phyloP scores from a whole-genome alignment of 2,329 filamentous ascomycete species.

The Cladophialophora bantiana region DNA sequence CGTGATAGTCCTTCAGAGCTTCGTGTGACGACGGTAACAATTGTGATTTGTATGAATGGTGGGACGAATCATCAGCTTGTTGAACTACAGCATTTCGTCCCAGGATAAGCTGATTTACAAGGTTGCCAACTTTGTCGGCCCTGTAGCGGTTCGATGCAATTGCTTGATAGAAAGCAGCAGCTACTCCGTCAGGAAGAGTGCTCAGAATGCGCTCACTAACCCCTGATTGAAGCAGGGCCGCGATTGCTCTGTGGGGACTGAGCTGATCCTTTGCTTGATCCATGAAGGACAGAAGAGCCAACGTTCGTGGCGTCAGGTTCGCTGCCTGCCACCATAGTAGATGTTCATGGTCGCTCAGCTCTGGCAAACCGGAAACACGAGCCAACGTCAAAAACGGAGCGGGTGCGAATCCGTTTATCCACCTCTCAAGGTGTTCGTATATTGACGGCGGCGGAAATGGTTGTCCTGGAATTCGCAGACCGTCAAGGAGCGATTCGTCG shows the following conservation, averaged over 20 bases:
- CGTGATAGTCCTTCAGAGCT: conserved; percentile 75
- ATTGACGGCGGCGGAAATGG: conserved; percentile 66
- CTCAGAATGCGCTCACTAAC: conserved; percentile 67
- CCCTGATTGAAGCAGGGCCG: conserved; percentile 63
- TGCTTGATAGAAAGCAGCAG: conserved; percentile 79
- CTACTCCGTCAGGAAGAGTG: conserved; percentile 83
- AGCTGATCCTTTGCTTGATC: conserved; percentile 1
- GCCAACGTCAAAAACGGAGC: conserved; percentile 59
- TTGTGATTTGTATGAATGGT: conserved; percentile 20
- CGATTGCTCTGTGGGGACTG: conserved; percentile 20
- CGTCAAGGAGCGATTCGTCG: conserved; percentile 59
- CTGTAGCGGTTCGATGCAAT: conserved; percentile 60
- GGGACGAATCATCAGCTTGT: conserved; percentile 1
- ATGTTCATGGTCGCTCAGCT: conserved; percentile 11
- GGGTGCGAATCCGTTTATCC: conserved; percentile 40
- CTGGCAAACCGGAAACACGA: conserved; percentile 52
- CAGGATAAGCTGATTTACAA: conserved; percentile 2
- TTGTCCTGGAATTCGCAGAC: conserved; percentile 54
- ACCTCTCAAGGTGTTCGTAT: conserved; percentile 58
- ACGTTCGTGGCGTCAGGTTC: conserved; percentile 30
- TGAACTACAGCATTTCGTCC: conserved; percentile 1
- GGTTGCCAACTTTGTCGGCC: background rate
- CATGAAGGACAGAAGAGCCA: conserved; percentile 28
- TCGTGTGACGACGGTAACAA: conserved; percentile 55
- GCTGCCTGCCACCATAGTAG: conserved; percentile 14